phyloP scores from a whole-genome alignment of 371 early-diverging fungal species.

The Basidiobolus meristosporus region DNA sequence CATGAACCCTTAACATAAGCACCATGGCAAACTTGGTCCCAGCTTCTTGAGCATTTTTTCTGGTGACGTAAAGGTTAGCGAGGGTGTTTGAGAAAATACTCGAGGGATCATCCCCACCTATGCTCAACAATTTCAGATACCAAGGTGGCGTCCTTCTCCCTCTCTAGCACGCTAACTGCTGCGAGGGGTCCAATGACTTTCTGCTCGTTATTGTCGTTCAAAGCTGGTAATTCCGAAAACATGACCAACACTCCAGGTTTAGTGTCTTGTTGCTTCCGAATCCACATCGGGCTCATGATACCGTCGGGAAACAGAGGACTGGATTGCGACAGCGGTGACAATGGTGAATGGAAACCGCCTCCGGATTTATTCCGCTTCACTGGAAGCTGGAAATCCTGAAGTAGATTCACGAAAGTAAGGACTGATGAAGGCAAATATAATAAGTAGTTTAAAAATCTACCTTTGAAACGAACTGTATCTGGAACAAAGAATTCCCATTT shows the following conservation, averaged over 20 bases:
- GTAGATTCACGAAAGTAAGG: too few relatives aligned
- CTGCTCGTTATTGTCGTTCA: conserved; percentile 7
- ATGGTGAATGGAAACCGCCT: conserved; percentile 8
- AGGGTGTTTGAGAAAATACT: too few relatives aligned
- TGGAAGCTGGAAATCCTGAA: too few relatives aligned
- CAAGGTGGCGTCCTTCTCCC: conserved; percentile 33
- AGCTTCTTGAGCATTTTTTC: conserved; percentile 39
- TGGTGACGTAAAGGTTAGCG: conserved; percentile 10
- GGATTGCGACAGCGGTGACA: conserved; percentile 43
- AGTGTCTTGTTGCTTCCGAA: conserved; percentile 32
- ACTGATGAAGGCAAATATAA: too few relatives aligned
- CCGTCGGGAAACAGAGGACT: conserved; percentile 73
- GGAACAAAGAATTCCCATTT: too few relatives aligned
- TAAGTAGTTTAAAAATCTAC: too few relatives aligned
- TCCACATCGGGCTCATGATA: conserved; percentile 50
- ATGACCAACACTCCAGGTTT: conserved; percentile 46
- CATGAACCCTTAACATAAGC: too few relatives aligned
- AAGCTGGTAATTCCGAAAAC: conserved; percentile 44
- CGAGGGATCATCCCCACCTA: conserved; percentile 15
- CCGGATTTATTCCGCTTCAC: not conserved
- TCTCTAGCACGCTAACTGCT: conserved; percentile 26
- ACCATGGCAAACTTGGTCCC: conserved; percentile 55
- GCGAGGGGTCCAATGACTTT: conserved; percentile 21
- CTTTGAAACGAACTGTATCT: too few relatives aligned
- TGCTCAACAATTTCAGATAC: conserved; percentile 42